Base-by-base conservation (phyloP, 495 filamentous ascomycete genomes). In the Venustampulla echinocandica region DNA sequence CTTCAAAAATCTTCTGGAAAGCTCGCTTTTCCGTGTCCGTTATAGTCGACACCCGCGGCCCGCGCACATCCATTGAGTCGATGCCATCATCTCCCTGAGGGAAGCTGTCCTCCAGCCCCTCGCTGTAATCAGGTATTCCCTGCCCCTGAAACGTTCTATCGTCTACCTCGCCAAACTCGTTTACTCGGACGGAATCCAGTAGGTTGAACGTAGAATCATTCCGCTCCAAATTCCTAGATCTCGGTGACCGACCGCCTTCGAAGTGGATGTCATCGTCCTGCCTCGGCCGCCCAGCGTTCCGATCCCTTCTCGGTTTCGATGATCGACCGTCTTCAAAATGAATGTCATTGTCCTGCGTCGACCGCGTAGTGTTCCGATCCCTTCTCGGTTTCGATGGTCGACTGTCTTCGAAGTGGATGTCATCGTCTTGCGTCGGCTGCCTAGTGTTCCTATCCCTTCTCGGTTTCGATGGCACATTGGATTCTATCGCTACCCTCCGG, bases 1-100 rank as follows among this genome's bases (percentile, higher is more conserved):
- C 77, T 6, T 64, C 62, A 48, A 82, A 80, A 47, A 84, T 79
- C 42, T 67, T 65, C 35, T 74, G 64, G 56, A 84, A 84, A 1
- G 72, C 63, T 2, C 64, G 62, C 24, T 65, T 59, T 53, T 84
- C 80, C 0, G 61, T 39, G 0, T 67, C 67, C 0, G 80, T 83
- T 30, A 83, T 78, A 25, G 80, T 84, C 15, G 68, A 53, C 44
- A 36, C 35, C 15, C 44, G 46, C 10, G 37, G 37, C n/a, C 37
- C 37, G 3, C 37, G 37, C 18, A 40, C 10, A 23, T 40, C n/a
- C 37, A 40, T 40, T 22, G 37, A 40, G 10, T 23, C 15, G 11
- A 5, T n/a, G 10, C 5, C 37, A 4, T 35, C n/a, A 14, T 14
- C 33, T 14, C 18, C 6, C 5, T 5, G 18, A 35, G 13, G 13